These are phyloP conservation scores for Ramaria sp. DNA, from an alignment of 768 basidiomycete genomes.

Conservation along the genomic window DNA sequence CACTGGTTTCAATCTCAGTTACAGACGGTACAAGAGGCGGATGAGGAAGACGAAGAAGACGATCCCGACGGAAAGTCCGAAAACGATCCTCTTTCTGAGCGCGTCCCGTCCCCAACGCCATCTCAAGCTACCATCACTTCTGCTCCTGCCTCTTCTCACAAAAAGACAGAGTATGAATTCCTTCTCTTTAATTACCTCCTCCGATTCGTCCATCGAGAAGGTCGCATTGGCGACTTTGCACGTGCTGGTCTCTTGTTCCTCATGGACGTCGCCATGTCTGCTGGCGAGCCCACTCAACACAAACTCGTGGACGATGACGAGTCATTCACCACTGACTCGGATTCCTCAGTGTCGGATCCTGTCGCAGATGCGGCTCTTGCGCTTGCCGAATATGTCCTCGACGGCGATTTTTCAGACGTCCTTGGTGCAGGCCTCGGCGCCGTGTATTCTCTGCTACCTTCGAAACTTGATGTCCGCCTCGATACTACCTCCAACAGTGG, in stretches of 20 bases:
- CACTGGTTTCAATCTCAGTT: slow-evolving; percentile 74
- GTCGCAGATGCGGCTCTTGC: slow-evolving; percentile 78
- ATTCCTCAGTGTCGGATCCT: slow-evolving; percentile 38
- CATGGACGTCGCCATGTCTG: slow-evolving; percentile 94
- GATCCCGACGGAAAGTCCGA: slow-evolving; percentile 11
- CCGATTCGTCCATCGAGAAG: slow-evolving; percentile 90
- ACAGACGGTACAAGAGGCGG: slow-evolving; percentile 66
- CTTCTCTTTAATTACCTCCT: slow-evolving; percentile 92
- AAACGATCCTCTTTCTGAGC: slow-evolving; percentile 18
- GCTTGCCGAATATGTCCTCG: slow-evolving; percentile 85
- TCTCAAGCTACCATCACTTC: slow-evolving; percentile 51
- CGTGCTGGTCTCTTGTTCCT: slow-evolving; percentile 87
- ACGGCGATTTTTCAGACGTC: slow-evolving; percentile 98
- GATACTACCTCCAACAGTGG: slow-evolving; percentile 27
- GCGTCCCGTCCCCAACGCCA: slow-evolving; percentile 45
- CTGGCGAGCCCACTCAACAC: slow-evolving; percentile 37
- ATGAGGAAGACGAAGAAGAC: slow-evolving; percentile 39
- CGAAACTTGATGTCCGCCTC: slow-evolving; percentile 63
- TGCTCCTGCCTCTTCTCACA: slow-evolving; percentile 32
- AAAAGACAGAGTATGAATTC: slow-evolving; percentile 88
- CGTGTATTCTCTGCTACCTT: slow-evolving; percentile 83
- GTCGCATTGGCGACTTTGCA: slow-evolving; percentile 86
- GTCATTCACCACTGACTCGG: slow-evolving; percentile 15
- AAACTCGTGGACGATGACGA: slow-evolving; percentile 23
- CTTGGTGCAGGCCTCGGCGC: slow-evolving; percentile 88